phyloP scores from a whole-genome alignment of 2,329 filamentous ascomycete genomes.

The Fusarium heterosporum region DNA sequence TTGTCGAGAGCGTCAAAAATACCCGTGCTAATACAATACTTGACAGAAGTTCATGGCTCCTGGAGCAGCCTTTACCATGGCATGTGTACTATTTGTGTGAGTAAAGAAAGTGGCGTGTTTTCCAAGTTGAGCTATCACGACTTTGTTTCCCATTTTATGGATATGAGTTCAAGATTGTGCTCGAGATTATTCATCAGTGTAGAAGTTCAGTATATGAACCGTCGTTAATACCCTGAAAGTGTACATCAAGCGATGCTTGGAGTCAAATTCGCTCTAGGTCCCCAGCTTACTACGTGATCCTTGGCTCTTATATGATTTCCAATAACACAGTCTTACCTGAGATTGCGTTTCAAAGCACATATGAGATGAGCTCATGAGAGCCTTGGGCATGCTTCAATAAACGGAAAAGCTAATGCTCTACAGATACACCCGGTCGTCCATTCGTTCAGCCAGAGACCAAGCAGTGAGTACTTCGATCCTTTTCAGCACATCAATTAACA shows the following conservation, averaged over 20 bases:
- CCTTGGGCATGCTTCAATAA: not conserved
- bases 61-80: conserved; percentile 66
- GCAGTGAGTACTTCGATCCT: conserved; percentile 29
- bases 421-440: conserved; percentile 58
- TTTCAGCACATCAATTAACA: conserved; percentile 8
- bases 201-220: not conserved
- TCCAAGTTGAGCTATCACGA: conserved; percentile 2
- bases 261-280: not conserved
- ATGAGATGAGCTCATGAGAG: not conserved
- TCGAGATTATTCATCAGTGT: not conserved
- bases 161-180: not conserved
- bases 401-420: conserved; percentile 4
- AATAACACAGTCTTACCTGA: not conserved
- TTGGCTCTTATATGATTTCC: not conserved
- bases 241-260: not conserved
- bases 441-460: conserved; percentile 53
- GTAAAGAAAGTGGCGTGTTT: conserved; percentile 43
- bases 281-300: not conserved
- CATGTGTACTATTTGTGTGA: conserved; percentile 62
- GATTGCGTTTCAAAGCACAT: not conserved
- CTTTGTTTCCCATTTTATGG: not conserved
- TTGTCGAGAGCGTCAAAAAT: rapidly evolving
- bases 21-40: conserved; percentile 8
- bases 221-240: not conserved
- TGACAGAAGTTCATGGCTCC: conserved; percentile 61